Percentiles rank a stretch among this genome's conserved stretches.
These are phyloP conservation scores for Beta lomatogona DNA, from an alignment of 179 eudicot genomes.

Conservation along the genomic window DNA sequence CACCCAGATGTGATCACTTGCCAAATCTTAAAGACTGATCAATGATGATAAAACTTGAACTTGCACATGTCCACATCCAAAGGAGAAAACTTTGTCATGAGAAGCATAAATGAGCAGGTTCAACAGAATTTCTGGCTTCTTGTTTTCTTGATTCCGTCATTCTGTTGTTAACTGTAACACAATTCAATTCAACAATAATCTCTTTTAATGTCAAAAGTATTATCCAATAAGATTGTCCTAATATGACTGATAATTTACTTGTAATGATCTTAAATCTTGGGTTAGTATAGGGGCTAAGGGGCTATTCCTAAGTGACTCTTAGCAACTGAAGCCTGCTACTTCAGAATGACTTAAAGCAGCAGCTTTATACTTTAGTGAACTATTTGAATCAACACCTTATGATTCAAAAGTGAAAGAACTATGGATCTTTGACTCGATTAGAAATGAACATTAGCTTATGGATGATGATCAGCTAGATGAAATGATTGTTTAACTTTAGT, in stretches of 20 bases:
- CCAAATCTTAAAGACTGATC: background rate
- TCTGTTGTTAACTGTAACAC: slow-evolving; percentile 1
- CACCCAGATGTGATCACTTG: slow-evolving; percentile 13
- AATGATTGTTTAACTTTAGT: background rate
- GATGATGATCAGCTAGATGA: background rate
- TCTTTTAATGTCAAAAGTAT: background rate
- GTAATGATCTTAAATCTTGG: background rate
- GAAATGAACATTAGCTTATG: background rate
- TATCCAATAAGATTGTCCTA: background rate
- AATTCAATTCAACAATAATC: background rate
- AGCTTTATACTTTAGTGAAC: background rate
- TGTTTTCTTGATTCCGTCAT: background rate
- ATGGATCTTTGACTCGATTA: background rate
- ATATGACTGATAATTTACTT: background rate
- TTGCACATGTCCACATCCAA: background rate
- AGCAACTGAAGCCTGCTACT: background rate
- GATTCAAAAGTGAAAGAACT: background rate
- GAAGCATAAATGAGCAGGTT: background rate
- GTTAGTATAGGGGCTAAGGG: background rate
- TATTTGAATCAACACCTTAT: background rate
- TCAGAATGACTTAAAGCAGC: background rate
- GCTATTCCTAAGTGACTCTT: background rate
- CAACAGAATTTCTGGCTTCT: slow-evolving; percentile 12
- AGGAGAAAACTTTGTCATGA: background rate
- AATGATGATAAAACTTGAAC: slow-evolving; percentile 8